These are phyloP conservation scores for Hyaloscypha variabilis DNA, from an alignment of 495 filamentous ascomycete genomes.

Conservation along the genomic window DNA sequence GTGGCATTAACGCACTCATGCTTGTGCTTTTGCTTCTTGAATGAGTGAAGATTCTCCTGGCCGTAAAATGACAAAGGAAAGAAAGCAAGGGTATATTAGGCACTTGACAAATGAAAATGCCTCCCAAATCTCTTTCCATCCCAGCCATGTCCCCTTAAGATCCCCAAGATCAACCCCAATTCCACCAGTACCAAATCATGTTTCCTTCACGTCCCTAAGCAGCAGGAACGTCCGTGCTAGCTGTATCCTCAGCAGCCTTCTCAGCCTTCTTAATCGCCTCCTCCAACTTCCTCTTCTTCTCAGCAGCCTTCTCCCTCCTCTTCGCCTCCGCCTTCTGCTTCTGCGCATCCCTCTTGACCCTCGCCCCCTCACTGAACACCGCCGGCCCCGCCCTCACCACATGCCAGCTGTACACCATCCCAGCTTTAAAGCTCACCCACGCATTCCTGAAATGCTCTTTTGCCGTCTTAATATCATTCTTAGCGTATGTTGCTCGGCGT, in stretches of 20 bases:
- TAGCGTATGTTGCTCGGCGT: conserved; percentile 17
- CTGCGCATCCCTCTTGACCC: conserved; percentile 13
- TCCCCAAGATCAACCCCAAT: neutral
- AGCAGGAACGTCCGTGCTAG: conserved; percentile 1
- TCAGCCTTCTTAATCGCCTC: conserved; percentile 7
- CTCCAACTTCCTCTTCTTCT: conserved; percentile 22
- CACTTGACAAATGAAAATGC: conserved; percentile 13
- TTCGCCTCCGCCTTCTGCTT: conserved; percentile 17
- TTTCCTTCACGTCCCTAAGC: neutral
- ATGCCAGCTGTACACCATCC: neutral
- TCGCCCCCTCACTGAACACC: conserved; percentile 16
- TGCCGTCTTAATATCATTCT: conserved; percentile 17
- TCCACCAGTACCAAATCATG: neutral
- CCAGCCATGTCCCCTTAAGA: neutral
- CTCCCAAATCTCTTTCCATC: neutral
- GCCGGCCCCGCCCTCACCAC: conserved; percentile 14
- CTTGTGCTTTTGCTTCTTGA: too few species aligned
- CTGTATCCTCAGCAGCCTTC: conserved; percentile 7
- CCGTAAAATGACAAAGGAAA: conserved; percentile 10
- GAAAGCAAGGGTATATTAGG: conserved; percentile 19
- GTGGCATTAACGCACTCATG: neutral
- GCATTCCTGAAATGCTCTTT: conserved; percentile 12
- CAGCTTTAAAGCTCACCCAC: conserved; percentile 13
- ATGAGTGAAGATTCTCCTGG: conserved; percentile 3
- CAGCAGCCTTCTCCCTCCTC: conserved; percentile 13